Evolutionary conservation across 1,139 yeast genomes (phyloP).

Genomic region (Magnusiomyces sp.): DNA sequence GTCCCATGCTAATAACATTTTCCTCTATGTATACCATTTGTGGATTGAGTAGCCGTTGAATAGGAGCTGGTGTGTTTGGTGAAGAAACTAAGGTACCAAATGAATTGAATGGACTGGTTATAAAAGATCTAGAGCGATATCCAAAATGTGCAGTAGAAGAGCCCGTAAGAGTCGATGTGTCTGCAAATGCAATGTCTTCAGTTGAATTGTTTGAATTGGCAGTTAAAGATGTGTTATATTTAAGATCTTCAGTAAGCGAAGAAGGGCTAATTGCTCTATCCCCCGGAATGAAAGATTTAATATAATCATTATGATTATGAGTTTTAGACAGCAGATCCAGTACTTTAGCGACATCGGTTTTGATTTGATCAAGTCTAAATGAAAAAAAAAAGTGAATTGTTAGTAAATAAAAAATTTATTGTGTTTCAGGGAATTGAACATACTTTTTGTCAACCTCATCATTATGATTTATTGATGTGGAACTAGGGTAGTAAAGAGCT

Average conservation of each 20-base stretch:
- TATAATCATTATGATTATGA: too few species aligned
- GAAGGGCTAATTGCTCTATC: too few species aligned
- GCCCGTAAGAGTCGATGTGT: constrained; percentile 14
- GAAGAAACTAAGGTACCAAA: constrained; percentile 34
- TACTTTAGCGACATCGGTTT: constrained; percentile 23
- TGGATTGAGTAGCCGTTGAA: constrained; percentile 37
- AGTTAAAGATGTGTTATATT: too few species aligned
- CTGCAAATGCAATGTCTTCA: constrained; percentile 4
- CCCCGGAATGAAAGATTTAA: too few species aligned
- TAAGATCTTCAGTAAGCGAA: too few species aligned
- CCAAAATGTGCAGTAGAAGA: constrained; percentile 31
- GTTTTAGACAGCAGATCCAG: constrained; percentile 19
- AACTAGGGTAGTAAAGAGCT: too few species aligned
- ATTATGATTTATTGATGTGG: too few species aligned
- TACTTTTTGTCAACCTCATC: constrained; percentile 12
- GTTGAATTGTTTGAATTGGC: neutral
- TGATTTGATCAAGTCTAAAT: constrained; percentile 19
- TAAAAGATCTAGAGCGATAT: constrained; percentile 36
- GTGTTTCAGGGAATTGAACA: constrained; percentile 7
- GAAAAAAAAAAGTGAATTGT: neutral
- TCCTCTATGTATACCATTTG: constrained; percentile 28
- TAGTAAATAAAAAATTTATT: neutral
- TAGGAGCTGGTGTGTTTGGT: constrained; percentile 37
- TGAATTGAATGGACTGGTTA: constrained; percentile 45
- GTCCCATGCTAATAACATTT: constrained; percentile 43